Conservation (phyloP, 2,329 filamentous ascomycete genomes). For the Penicillium sp. region DNA sequence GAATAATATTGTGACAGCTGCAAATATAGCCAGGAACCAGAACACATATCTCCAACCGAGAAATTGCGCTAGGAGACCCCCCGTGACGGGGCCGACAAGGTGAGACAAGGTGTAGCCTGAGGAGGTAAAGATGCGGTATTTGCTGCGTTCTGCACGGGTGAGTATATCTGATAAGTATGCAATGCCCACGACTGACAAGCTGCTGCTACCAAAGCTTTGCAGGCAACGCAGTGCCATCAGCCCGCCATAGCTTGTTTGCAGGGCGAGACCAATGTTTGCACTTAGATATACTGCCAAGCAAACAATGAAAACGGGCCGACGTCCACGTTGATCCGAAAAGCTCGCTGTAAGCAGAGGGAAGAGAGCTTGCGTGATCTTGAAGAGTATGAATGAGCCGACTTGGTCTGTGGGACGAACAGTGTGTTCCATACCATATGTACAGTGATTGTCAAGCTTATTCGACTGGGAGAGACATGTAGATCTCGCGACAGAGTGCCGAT, state of each 20-base stretch:
- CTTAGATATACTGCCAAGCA: neutral
- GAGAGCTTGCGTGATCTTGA: neutral
- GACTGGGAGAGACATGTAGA: neutral
- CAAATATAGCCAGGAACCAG: neutral
- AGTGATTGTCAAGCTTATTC: neutral
- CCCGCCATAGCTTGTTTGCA: neutral
- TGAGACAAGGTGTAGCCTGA: neutral
- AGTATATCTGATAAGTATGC: neutral
- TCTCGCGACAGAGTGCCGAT: neutral
- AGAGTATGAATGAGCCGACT: conserved; percentile 9
- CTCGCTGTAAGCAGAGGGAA: neutral
- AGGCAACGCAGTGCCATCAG: neutral
- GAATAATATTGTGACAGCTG: neutral
- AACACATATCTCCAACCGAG: neutral
- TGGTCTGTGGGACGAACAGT: neutral
- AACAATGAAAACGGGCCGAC: neutral
- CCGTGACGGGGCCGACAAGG: neutral
- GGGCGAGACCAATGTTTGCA: neutral
- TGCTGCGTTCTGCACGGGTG: neutral
- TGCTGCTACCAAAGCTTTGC: neutral
- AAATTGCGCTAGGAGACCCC: neutral
- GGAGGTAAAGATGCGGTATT: neutral
- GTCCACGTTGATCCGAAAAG: neutral
- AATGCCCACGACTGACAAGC: neutral
- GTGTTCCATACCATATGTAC: neutral